Conservation (phyloP, 805 yeast genomes). For the Dipodascus geniculatus region DNA sequence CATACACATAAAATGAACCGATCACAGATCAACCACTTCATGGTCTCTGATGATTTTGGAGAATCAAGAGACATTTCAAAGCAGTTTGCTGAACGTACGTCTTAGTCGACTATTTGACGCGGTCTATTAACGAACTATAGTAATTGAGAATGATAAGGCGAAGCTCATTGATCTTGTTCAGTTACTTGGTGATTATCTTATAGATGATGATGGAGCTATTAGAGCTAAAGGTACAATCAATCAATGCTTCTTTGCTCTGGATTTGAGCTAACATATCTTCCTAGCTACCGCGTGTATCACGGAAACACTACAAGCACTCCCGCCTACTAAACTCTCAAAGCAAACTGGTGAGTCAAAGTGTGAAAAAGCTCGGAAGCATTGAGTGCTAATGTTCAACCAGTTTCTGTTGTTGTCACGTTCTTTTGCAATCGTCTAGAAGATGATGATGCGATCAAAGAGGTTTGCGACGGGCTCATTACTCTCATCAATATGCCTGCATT, state of each 20-base stretch:
- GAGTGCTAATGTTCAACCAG: constrained; percentile 8
- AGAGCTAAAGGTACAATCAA: constrained; percentile 31
- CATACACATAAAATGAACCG: background rate
- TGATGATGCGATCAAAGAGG: constrained; percentile 37
- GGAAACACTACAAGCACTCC: constrained; percentile 25
- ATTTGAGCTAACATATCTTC: background rate
- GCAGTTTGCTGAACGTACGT: background rate
- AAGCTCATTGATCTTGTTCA: constrained; percentile 43
- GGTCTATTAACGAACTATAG: constrained; percentile 7
- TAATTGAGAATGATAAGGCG: constrained; percentile 18
- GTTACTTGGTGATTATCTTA: constrained; percentile 47
- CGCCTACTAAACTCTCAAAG: constrained; percentile 23
- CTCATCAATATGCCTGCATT: constrained; percentile 43
- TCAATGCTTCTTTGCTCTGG: background rate
- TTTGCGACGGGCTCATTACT: constrained; percentile 42
- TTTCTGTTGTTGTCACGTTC: constrained; percentile 34
- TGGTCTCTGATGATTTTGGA: constrained; percentile 1
- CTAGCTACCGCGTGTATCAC: constrained; percentile 34
- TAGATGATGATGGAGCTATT: constrained; percentile 43
- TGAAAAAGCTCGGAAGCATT: constrained; percentile 3
- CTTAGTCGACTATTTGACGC: background rate
- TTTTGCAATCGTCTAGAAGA: constrained; percentile 59
- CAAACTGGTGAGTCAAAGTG: constrained; percentile 19
- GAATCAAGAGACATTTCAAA: background rate
- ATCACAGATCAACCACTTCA: background rate